Conservation (phyloP, 2,329 filamentous ascomycete genomes). For the Fusarium metavorans region DNA sequence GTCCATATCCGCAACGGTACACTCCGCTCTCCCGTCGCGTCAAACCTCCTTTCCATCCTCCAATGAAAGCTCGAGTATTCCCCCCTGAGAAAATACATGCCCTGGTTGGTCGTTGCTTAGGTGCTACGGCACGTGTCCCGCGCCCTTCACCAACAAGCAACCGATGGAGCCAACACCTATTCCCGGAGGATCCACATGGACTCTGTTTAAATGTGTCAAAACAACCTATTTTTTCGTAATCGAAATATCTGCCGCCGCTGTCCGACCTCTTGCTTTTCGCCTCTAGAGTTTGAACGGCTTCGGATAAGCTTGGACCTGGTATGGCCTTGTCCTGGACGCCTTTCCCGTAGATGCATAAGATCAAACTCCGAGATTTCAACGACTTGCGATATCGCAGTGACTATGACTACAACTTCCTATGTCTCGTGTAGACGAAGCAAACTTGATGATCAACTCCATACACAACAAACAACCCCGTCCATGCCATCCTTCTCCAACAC, state of each 20-base stretch:
- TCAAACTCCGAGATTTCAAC: background rate
- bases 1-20: background rate
- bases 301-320: background rate
- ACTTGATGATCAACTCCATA: background rate
- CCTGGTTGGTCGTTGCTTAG: conserved; percentile 15
- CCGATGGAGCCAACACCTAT: conserved; percentile 8
- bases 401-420: background rate
- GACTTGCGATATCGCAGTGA: background rate
- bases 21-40: background rate
- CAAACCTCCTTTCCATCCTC: conserved; percentile 1
- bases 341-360: background rate
- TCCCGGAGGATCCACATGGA: conserved; percentile 20
- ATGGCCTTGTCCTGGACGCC: background rate
- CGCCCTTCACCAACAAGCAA: conserved; percentile 22
- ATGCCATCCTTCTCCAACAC: background rate
- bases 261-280: background rate
- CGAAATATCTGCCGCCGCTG: conserved; percentile 10
- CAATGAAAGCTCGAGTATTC: conserved; percentile 16
- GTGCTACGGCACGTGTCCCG: conserved; percentile 8
- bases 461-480: background rate
- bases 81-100: background rate
- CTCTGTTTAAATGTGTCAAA: conserved; percentile 33
- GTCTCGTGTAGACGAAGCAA: background rate
- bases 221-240: conserved; percentile 36
- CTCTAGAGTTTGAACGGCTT: background rate